Evolutionary conservation across 768 basidiomycete species (phyloP), one percentile per base, ranked within the genome.

Genomic region (Mycena pura): DNA sequence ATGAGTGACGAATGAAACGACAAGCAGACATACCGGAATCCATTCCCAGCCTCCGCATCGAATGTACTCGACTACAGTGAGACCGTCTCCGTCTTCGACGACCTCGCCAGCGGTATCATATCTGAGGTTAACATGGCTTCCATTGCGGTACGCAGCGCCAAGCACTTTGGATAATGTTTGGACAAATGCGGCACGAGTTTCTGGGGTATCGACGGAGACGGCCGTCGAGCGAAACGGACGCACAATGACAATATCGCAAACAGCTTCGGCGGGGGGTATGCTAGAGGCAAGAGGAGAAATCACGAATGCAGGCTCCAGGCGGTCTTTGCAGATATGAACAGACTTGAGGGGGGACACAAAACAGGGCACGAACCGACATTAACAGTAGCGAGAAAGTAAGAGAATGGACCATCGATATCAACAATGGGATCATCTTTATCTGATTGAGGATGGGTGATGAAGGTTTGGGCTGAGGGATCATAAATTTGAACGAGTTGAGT

Each of bases 11-110:
- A 29, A 34, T 5, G 40, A 27, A 38, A 19, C 19, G 10, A 32
- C 9, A 46, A 19, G 43, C 43, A 5, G 57, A 60, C 87, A 69
- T 69, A 94, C 93, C 19, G 95, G 95, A 39, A 78, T 79, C 95
- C 95, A 97, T 65, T 91, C 87, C 88, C 94, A 96, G 7, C 88
- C 88, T 15, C 83, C 84, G 65, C 88, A 90, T 24, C 94, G 82
- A 49, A 88, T 80, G 67, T 91, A 91, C 73, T 97, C 95, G 0
- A 93, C 86, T 5, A 93, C 84, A 0, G 77, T 63, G 15, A 77
- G 77, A 13, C 88, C 86, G 6, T 77, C 74, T 11, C 78, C 80
- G n/a, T 77, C 77, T 0, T 73, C 61, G 1, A 68, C 74, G 25
- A 81, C 72, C 44, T 77, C 68, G 13, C 85, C 85, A 6, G 78